phyloP scores from a whole-genome alignment of 1,139 yeast genomes.

The Debaryomyces psychrophilus region DNA sequence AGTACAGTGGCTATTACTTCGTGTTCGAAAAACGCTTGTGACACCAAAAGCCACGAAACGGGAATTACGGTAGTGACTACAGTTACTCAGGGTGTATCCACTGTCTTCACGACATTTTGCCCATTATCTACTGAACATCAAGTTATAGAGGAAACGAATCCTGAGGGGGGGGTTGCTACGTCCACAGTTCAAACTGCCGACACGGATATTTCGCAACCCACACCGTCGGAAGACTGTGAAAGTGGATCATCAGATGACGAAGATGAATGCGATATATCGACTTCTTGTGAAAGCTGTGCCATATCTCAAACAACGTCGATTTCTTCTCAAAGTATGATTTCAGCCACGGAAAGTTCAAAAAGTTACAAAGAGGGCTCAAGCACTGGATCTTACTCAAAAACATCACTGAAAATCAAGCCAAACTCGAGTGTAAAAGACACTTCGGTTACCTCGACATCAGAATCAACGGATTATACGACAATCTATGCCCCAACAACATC shows the following conservation, averaged over 20 bases:
- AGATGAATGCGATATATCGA: not conserved
- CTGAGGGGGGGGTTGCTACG: not conserved
- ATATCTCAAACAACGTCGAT: not conserved
- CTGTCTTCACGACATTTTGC: constrained; percentile 33
- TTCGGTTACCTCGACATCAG: constrained; percentile 1
- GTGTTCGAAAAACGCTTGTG: constrained; percentile 18
- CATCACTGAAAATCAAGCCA: not conserved
- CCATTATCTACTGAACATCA: constrained; percentile 12
- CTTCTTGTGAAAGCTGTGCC: not conserved
- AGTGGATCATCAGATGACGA: not conserved
- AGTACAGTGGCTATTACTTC: constrained; percentile 27
- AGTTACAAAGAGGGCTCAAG: not conserved
- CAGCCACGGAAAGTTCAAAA: not conserved
- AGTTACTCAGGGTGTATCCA: constrained; percentile 16
- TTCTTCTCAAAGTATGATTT: not conserved
- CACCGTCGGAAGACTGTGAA: not conserved
- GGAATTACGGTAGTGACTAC: constrained; percentile 23
- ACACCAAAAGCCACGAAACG: constrained; percentile 29
- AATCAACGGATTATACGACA: constrained; percentile 4
- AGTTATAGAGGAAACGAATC: not conserved
- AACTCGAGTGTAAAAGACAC: constrained; percentile 1
- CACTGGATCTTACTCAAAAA: not conserved
- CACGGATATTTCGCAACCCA: not conserved
- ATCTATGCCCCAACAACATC: constrained; percentile 2
- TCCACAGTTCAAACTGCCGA: not conserved